These are phyloP conservation scores for Solanum chaucha DNA, from an alignment of 257 asterid genomes.

Conservation along the genomic window DNA sequence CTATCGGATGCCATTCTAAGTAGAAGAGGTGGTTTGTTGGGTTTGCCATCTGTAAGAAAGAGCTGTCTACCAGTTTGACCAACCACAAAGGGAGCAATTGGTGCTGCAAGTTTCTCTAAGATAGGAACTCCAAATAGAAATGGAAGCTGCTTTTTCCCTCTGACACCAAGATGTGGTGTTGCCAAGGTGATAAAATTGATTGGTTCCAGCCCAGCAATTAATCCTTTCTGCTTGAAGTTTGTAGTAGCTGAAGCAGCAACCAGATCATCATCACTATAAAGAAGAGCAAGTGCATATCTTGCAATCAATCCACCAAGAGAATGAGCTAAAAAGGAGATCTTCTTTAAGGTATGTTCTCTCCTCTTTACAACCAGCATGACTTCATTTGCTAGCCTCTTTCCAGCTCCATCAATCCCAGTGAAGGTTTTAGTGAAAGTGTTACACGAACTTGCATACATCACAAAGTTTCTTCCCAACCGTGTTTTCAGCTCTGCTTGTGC, in stretches of 20 bases:
- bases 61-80: constrained; percentile 34
- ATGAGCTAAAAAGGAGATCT: constrained; percentile 88
- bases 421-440: constrained; percentile 80
- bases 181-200: constrained; percentile 86
- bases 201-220: constrained; percentile 85
- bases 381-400: constrained; percentile 89
- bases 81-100: constrained; percentile 48
- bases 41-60: constrained; percentile 41
- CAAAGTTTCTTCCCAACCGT: constrained; percentile 59
- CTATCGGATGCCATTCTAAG: constrained; percentile 77
- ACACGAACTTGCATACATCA: constrained; percentile 74
- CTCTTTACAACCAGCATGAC: constrained; percentile 58
- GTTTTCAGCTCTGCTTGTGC: constrained; percentile 75
- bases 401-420: constrained; percentile 84
- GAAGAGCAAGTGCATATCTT: constrained; percentile 77
- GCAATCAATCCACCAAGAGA: constrained; percentile 95
- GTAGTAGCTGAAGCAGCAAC: constrained; percentile 15
- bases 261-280: constrained; percentile 29
- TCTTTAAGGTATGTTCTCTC: constrained; percentile 46
- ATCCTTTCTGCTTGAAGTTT: constrained; percentile 12
- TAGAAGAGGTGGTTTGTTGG: constrained; percentile 72
- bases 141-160: constrained; percentile 97
- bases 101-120: constrained; percentile 87
- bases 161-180: constrained; percentile 96
- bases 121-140: constrained; percentile 71